These are phyloP conservation scores for Fomitopsis pulvina DNA, from an alignment of 768 basidiomycete species.

Conservation along the genomic window DNA sequence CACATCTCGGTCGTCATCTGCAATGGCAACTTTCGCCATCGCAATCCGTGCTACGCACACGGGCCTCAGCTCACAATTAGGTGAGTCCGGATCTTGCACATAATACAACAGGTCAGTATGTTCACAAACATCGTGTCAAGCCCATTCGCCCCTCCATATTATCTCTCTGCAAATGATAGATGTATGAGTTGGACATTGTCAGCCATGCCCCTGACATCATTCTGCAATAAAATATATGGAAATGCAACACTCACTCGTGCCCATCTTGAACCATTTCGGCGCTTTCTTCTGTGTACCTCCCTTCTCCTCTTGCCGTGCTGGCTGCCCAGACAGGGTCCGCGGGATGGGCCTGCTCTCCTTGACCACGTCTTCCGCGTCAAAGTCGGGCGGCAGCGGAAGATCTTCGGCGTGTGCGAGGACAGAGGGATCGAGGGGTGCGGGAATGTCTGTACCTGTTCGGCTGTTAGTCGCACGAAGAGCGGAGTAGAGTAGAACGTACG, in stretches of 20 bases:
- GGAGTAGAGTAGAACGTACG: slow-evolving; percentile 33
- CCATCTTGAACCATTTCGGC: slow-evolving; percentile 77
- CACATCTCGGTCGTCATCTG: no score
- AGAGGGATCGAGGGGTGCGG: slow-evolving; percentile 57
- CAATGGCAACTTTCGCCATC: no score
- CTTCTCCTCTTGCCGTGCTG: slow-evolving; percentile 1
- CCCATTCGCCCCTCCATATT: no score
- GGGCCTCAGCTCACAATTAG: no score
- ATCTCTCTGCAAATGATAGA: not conserved
- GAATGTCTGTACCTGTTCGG: slow-evolving; percentile 42
- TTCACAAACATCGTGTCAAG: no score
- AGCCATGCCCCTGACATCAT: not conserved
- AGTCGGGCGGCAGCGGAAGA: slow-evolving; percentile 51
- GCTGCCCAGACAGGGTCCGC: not conserved
- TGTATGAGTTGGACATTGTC: not conserved
- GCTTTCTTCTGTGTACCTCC: slow-evolving; percentile 34
- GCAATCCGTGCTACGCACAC: no score
- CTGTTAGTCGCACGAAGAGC: not conserved
- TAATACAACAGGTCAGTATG: no score
- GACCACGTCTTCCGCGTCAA: slow-evolving; percentile 21
- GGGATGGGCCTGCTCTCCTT: not conserved
- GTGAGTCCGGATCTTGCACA: no score
- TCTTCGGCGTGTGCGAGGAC: slow-evolving; percentile 58
- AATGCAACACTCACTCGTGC: slow-evolving; percentile 36
- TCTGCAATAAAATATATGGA: not conserved